Conservation (phyloP, 1,284 basidiomycete genomes). For the Rugosomyces carneus region DNA sequence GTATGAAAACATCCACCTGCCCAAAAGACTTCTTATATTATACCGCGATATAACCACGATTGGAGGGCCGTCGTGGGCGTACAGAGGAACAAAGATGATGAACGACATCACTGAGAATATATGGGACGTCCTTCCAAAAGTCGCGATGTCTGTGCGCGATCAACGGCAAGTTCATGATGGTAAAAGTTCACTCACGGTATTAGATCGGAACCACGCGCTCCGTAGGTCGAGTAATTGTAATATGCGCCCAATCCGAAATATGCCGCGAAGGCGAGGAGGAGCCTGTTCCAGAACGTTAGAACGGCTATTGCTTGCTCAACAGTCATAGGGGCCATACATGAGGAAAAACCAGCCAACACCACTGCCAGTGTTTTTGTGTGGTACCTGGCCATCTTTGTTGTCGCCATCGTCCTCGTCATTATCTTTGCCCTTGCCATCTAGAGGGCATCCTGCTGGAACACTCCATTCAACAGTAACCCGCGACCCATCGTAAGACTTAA, state of each 20-base stretch:
- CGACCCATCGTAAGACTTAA: conserved; percentile 56
- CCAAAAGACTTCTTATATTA: conserved; percentile 22
- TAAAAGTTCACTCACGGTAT: conserved; percentile 56
- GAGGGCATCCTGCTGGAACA: conserved; percentile 46
- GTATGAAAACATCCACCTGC: conserved; percentile 5
- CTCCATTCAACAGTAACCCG: conserved; percentile 55
- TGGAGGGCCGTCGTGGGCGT: conserved; percentile 55
- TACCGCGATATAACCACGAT: conserved; percentile 69
- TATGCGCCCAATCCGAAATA: conserved; percentile 77
- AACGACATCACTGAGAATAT: conserved; percentile 70
- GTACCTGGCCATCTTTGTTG: conserved; percentile 23
- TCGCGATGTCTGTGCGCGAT: conserved; percentile 61
- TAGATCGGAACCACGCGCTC: conserved; percentile 71
- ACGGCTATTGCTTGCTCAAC: neutral
- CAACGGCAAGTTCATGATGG: neutral
- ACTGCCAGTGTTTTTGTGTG: conserved; percentile 46
- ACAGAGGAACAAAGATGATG: conserved; percentile 70
- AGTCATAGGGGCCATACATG: conserved; percentile 41
- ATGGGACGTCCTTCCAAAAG: conserved; percentile 83
- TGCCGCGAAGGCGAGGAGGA: conserved; percentile 56
- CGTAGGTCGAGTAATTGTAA: conserved; percentile 80
- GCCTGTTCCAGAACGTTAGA: conserved; percentile 31
- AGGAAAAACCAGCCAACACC: conserved; percentile 82
- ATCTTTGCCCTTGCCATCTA: conserved; percentile 26
- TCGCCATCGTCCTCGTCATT: conserved; percentile 20